Conservation (phyloP, 2,329 filamentous ascomycete genomes). For the Botrytis galanthina region DNA sequence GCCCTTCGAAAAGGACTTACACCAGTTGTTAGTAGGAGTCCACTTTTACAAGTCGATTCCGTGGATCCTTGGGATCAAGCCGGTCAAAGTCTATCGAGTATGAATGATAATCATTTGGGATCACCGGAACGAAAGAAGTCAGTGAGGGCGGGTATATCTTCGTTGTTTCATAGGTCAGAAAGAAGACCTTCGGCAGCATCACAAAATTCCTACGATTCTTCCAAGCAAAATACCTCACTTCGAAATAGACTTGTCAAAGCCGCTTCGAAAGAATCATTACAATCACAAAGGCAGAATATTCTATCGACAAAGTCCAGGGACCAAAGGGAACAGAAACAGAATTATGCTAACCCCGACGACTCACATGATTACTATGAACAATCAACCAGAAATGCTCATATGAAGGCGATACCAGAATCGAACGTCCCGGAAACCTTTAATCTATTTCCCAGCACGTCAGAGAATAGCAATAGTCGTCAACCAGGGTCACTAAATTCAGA, state of each 20-base stretch:
- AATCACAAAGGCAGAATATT: slow-evolving; percentile 31
- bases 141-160: slow-evolving; percentile 34
- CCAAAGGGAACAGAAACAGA: slow-evolving; percentile 1
- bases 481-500: background rate
- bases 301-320: slow-evolving; percentile 29
- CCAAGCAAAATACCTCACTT: slow-evolving; percentile 19
- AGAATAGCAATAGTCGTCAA: background rate
- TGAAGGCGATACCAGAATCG: slow-evolving; percentile 34
- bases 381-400: slow-evolving; percentile 26
- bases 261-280: slow-evolving; percentile 34
- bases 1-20: slow-evolving; percentile 41
- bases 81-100: background rate
- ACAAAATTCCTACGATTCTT: slow-evolving; percentile 20
- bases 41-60: slow-evolving; percentile 31
- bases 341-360: background rate
- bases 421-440: slow-evolving; percentile 24
- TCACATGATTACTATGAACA: slow-evolving; percentile 36
- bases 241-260: slow-evolving; percentile 31
- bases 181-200: slow-evolving; percentile 23
- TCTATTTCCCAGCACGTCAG: background rate
- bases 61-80: slow-evolving; percentile 15
- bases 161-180: slow-evolving; percentile 34
- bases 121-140: slow-evolving; percentile 33
- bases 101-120: background rate
- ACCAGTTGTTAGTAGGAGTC: slow-evolving; percentile 33